Base-by-base conservation (phyloP, 169 alveolate species). In the Haemoproteus tartakovskyi region DNA sequence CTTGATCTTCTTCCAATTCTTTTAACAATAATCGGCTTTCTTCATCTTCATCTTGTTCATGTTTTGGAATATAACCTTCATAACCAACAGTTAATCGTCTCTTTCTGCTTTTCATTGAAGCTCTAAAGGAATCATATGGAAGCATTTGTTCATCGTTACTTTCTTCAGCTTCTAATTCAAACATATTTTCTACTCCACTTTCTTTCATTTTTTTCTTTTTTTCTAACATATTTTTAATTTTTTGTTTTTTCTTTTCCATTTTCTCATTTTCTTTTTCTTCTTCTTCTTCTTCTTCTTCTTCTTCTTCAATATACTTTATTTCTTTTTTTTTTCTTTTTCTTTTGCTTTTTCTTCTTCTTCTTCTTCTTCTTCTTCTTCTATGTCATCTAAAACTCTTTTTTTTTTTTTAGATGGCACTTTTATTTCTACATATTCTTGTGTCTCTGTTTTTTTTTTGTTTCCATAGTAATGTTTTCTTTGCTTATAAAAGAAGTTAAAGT, bases 261-360 rank as follows among this genome's bases (percentile, higher is more conserved):
- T 56, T 62, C 0, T 48, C 52, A 37, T 74, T 62, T 26, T 74
- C 84, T 22, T 57, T 56, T 33, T 74, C 57, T 43, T 74, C 84
- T 38, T 74, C 84, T 11, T 74, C 84, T 27, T 78, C 57, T 36
- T 74, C 84, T 26, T 74, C 84, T 74, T 74, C 84, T 57, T 74
- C 84, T 26, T 57, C 43, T 33, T 74, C 84, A 48, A 74, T 57
- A 22, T 57, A 16, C 36, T 74, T 37, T 4, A 33, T 19, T 54
- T 29, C 19, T 1, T 8, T 30, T 54, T 40, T 16, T 54, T 40
- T 54, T 9, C 63, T 3, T 24, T 27, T 54, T 30, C 8, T 11
- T 21, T 11, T 54, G 21, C 45, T 29, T 19, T 54, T 54, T 9
- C 14, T 21, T 29, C 18, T 54, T 0, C 12, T 29, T 9, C n/a